These are phyloP conservation scores for Malus sylvestris DNA, from an alignment of 306 rosid species.

Conservation along the genomic window DNA sequence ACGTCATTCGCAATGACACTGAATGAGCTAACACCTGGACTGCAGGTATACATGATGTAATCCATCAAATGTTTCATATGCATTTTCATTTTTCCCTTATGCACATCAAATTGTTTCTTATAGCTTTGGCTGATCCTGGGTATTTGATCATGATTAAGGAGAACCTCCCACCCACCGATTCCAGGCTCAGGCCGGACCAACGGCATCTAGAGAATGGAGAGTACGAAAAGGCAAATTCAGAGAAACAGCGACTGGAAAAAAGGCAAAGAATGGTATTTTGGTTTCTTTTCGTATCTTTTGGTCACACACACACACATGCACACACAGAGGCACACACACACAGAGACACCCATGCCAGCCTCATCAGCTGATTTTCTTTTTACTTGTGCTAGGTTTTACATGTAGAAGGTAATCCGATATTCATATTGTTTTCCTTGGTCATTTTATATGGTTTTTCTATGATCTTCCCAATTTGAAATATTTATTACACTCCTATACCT, in stretches of 20 bases:
- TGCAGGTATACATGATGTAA: slow-evolving; percentile 67
- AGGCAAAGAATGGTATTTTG: slow-evolving; percentile 93
- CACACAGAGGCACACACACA: no score
- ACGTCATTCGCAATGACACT: slow-evolving; percentile 87
- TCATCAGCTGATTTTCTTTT: not conserved
- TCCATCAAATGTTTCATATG: slow-evolving; percentile 22
- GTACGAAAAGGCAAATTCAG: slow-evolving; percentile 83
- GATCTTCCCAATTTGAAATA: not conserved
- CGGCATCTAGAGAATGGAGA: slow-evolving; percentile 96
- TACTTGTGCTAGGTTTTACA: not conserved
- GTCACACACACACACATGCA: not conserved
- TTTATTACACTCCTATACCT: not conserved
- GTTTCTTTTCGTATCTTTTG: slow-evolving; percentile 8
- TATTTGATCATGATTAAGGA: slow-evolving; percentile 95
- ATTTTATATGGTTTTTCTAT: not conserved
- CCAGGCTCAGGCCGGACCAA: slow-evolving; percentile 96
- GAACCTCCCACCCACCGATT: slow-evolving; percentile 99
- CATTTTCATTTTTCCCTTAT: slow-evolving; percentile 33
- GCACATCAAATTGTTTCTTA: slow-evolving; percentile 48
- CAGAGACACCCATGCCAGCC: not conserved
- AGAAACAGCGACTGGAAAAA: slow-evolving; percentile 85
- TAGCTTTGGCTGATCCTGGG: slow-evolving; percentile 78
- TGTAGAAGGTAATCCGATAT: not conserved
- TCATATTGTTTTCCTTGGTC: not conserved
- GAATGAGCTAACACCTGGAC: slow-evolving; percentile 72